Conservation (phyloP, 75 land plant species). For the Isoetes taiwanensis region DNA sequence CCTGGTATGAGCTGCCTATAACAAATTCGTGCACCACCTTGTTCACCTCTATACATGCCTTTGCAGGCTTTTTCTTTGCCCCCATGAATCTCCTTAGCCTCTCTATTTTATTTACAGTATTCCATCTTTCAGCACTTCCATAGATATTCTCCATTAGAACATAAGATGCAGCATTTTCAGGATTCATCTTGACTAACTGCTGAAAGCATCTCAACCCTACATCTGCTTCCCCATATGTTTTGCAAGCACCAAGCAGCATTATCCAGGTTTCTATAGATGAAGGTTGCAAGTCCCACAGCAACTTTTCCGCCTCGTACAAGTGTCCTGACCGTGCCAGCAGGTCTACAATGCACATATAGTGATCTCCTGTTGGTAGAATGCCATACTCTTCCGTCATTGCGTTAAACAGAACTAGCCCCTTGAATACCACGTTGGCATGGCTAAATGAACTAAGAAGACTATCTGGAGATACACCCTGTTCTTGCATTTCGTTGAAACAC, state of each 20-base stretch:
- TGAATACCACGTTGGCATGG: neutral
- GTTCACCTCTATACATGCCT: slow-evolving; percentile 38
- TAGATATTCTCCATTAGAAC: slow-evolving; percentile 35
- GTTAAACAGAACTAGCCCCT: neutral
- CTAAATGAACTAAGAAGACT: neutral
- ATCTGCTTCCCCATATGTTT: neutral
- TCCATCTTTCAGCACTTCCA: slow-evolving; percentile 13
- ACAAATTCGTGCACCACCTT: slow-evolving; percentile 33
- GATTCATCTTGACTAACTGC: neutral
- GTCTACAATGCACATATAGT: slow-evolving; percentile 5
- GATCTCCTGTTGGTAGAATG: neutral
- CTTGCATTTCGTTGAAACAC: neutral
- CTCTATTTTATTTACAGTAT: neutral
- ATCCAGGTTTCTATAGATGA: neutral
- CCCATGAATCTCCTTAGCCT: slow-evolving; percentile 4
- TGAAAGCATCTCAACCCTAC: neutral
- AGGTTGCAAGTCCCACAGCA: neutral
- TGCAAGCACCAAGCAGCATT: slow-evolving; percentile 5
- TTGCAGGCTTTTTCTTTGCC: slow-evolving; percentile 37
- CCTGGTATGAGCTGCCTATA: slow-evolving; percentile 29
- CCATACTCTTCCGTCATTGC: slow-evolving; percentile 1
- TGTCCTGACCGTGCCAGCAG: neutral
- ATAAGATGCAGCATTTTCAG: neutral
- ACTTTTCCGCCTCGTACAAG: neutral
- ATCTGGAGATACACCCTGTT: neutral